Percentiles rank a stretch among this genome's conserved stretches.
Evolutionary conservation across 2,329 filamentous ascomycete species (phyloP).

Genomic region (Scedosporium apiospermum): DNA sequence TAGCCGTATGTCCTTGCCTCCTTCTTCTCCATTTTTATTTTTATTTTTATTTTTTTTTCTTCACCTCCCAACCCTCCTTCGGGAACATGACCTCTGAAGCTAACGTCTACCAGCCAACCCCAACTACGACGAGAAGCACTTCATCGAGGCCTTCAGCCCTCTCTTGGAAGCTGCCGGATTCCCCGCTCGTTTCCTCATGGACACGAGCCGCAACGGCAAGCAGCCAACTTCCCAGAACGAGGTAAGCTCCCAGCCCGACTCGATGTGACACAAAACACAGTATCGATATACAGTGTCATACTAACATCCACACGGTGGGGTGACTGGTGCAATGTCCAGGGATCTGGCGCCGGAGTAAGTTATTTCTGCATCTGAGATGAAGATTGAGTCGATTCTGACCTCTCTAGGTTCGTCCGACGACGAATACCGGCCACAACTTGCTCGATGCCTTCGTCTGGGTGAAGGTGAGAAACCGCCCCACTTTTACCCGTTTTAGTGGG

Average conservation of each 20-base stretch:
- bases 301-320: no score
- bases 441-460: slow-evolving; percentile 62
- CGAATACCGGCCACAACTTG: slow-evolving; percentile 48
- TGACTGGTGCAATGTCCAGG: slow-evolving; percentile 60
- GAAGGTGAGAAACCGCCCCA: slow-evolving; percentile 25
- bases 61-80: no score
- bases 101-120: slow-evolving; percentile 24
- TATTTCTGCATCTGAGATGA: no score
- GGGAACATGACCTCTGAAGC: no score
- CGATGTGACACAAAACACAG: no score
- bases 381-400: no score
- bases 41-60: slow-evolving; percentile 14
- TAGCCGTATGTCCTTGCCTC: background rate
- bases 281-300: no score
- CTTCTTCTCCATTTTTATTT: no score
- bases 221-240: slow-evolving; percentile 60
- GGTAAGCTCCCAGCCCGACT: no score
- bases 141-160: slow-evolving; percentile 53
- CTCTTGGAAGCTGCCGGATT: slow-evolving; percentile 42
- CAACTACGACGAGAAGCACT: slow-evolving; percentile 46
- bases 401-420: slow-evolving; percentile 35
- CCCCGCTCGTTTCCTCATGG: slow-evolving; percentile 36
- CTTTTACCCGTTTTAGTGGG: no score
- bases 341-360: slow-evolving; percentile 48
- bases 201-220: slow-evolving; percentile 42